Evolutionary conservation across 495 filamentous ascomycete genomes (phyloP), one percentile per base, ranked within the genome.

Genomic region (Penicillium bialowiezense): DNA sequence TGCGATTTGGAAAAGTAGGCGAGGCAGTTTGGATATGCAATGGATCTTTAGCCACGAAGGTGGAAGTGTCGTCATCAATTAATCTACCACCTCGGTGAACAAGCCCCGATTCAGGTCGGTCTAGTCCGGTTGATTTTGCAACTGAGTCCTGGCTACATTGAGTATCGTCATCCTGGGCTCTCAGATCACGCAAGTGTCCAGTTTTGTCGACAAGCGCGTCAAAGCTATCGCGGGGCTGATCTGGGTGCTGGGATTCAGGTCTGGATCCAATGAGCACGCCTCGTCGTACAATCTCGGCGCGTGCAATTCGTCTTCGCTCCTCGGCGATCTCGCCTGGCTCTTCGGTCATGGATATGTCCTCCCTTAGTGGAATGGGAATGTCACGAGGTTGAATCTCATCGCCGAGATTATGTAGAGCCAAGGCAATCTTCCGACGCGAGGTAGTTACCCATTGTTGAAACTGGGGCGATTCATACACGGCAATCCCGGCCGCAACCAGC

Each of bases 401-500:
- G 43, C 87, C 89, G 1, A 92, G 78, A 33, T 78, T 78, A 59
- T 91, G 86, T 20, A 95, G 69, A 13, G 88, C 88, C 49, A 89
- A 64, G 29, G 88, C 88, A 49, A 93, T 83, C 56, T 87, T 88
- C 26, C 89, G 82, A 39, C 90, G 85, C 40, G 87, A 83, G 52
- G 83, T 82, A 48, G 87, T 79, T 41, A 90, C 77, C 73, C 86
- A 86, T 70, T 84, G 80, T 58, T 86, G 82, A 37, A 93, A 76
- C 65, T 92, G 85, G 10, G 88, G 89, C 17, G 82, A 88, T 62
- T 93, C 88, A 68, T 95, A 95, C 46, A 92, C 76, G 31, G 89
- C 90, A 44, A 93, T 83, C 6, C 89, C 88, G 34, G 89, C 88
- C 49, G 88, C 89, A 21, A 90, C 83, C 28, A 89, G 78, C 18